phyloP scores from a whole-genome alignment of 2,329 filamentous ascomycete genomes.

The Verticillium alfalfae region DNA sequence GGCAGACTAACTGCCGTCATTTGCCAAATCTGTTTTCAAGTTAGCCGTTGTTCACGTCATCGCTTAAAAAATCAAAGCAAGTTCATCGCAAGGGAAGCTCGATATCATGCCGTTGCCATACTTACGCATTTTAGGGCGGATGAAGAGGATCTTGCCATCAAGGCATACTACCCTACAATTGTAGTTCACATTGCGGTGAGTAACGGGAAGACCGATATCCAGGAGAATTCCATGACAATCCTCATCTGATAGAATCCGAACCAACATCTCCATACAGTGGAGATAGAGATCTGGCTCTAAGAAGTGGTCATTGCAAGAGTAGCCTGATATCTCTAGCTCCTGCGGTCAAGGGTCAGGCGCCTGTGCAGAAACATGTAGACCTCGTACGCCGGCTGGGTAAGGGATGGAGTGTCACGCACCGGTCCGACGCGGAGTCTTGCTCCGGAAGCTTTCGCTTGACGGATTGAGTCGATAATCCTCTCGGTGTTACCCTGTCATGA shows the following conservation, averaged over 20 bases:
- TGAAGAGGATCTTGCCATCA: conserved; percentile 63
- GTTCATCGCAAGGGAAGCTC: too few species aligned
- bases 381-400: too few species aligned
- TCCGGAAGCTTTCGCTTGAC: conserved; percentile 22
- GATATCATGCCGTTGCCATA: conserved; percentile 16
- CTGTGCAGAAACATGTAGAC: too few species aligned
- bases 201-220: conserved; percentile 60
- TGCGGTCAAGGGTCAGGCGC: background rate
- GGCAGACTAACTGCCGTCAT: conserved; percentile 44
- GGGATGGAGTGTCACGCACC: conserved; percentile 18
- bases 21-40: conserved; percentile 42
- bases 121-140: conserved; percentile 59
- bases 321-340: conserved; percentile 51
- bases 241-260: conserved; percentile 53
- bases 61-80: too few species aligned
- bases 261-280: conserved; percentile 59
- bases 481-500: conserved; percentile 47
- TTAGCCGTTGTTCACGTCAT: background rate
- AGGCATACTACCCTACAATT: conserved; percentile 35
- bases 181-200: conserved; percentile 32
- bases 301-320: conserved; percentile 64
- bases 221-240: conserved; percentile 61
- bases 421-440: conserved; percentile 56
- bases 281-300: conserved; percentile 52
- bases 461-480: conserved; percentile 57